Evolutionary conservation across 768 basidiomycete genomes (phyloP), one percentile per base, ranked within the genome.

Genomic region (Auricularia cornea): DNA sequence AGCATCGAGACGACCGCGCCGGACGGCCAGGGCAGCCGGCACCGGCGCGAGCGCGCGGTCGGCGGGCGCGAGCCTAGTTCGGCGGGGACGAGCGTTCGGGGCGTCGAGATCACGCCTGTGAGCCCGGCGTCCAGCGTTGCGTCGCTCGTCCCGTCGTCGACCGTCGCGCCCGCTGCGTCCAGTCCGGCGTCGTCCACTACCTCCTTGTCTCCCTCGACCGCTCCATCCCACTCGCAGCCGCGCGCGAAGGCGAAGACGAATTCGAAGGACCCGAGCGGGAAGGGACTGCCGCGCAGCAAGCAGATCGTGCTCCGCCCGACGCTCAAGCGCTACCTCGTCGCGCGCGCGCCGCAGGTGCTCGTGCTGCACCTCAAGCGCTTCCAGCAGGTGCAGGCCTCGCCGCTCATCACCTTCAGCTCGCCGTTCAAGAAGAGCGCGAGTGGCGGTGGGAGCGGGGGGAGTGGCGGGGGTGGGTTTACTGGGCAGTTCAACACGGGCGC

Each of bases 311-410:
- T 90, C 75, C 85, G 92, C 1, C 81, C 90, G 1, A 92, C 93
- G 3, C 94, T 92, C 77, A 98, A 98, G 75, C 90, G 95, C 14
- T 98, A 97, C 74, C 86, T 98, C 64, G 90, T 98, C 72, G 84
- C 87, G 18, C 81, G 80, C 0, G 87, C 90, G 1, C 95, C 95
- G 0, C 92, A 94, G 0, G 82, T 97, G 33, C 84, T 98, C 63
- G 90, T 95, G 60, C 83, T 98, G 64, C 95, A 98, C 68, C 82
- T 97, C 59, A 98, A 98, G 77, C 84, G 95, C 56, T 98, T 98
- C 76, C 92, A 96, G 74, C 94, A 96, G 70, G 80, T 87, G 8
- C 78, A 80, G 38, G 88, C 87, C 75, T 79, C 80, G 59, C 80
- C 83, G 5, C 74, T 84, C 62, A 38, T 38, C 35, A 32, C 10